Percentiles rank a stretch among this genome's conserved stretches.
Evolutionary conservation across 2,329 filamentous ascomycete species (phyloP).

Genomic region (Fusarium sp.): DNA sequence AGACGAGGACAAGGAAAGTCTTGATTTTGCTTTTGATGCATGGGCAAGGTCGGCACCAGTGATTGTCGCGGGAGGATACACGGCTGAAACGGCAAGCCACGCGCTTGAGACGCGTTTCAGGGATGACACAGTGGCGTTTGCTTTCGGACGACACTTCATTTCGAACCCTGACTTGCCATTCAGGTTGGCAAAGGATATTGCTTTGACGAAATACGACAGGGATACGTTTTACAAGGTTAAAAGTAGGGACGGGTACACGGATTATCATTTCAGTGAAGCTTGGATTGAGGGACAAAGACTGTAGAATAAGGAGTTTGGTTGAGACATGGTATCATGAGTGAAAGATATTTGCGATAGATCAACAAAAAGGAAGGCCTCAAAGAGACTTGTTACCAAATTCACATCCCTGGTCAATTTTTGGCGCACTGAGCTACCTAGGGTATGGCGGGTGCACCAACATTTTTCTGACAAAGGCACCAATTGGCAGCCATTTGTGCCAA

Average conservation of each 20-base stretch:
- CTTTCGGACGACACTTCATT: slow-evolving; percentile 49
- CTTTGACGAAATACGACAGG: slow-evolving; percentile 45
- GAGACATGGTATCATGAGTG: no score
- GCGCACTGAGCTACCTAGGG: not conserved
- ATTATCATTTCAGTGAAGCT: slow-evolving; percentile 40
- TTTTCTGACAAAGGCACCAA: not conserved
- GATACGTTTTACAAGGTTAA: slow-evolving; percentile 46
- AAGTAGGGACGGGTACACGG: slow-evolving; percentile 40
- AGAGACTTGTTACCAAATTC: not conserved
- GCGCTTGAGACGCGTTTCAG: slow-evolving; percentile 47
- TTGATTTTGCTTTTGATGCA: slow-evolving; percentile 49
- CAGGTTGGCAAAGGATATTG: slow-evolving; percentile 35
- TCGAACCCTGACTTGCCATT: slow-evolving; percentile 43
- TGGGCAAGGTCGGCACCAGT: slow-evolving; percentile 48
- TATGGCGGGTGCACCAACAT: not conserved
- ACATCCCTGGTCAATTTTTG: not conserved
- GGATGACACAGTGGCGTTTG: slow-evolving; percentile 47
- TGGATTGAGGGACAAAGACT: not conserved
- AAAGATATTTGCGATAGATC: not conserved
- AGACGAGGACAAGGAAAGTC: slow-evolving; percentile 50
- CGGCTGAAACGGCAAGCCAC: slow-evolving; percentile 38
- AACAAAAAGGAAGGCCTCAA: not conserved
- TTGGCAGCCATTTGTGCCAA: not conserved
- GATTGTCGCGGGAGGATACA: slow-evolving; percentile 52
- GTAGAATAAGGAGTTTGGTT: not conserved